Percentiles rank a stretch among this genome's conserved stretches.
phyloP scores from a whole-genome alignment of 768 basidiomycete genomes.

The Trametes coccinea region DNA sequence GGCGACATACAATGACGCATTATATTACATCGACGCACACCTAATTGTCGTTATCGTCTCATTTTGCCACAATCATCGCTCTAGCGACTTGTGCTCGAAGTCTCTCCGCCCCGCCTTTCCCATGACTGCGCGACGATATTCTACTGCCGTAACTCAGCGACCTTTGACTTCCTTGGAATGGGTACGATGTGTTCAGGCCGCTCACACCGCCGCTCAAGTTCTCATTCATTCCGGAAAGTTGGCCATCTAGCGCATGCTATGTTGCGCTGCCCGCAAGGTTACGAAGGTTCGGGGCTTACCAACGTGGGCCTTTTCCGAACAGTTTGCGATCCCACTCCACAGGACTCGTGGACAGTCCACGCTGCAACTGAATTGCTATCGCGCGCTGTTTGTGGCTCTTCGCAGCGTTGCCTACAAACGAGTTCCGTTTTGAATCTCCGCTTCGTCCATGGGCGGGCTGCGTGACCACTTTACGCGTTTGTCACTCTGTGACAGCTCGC shows the following conservation, averaged over 20 bases:
- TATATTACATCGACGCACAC: background rate
- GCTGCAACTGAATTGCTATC: background rate
- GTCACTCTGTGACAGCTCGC: constrained; percentile 6
- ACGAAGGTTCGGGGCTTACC: background rate
- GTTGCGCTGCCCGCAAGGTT: background rate
- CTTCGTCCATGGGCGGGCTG: background rate
- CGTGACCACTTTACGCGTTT: constrained; percentile 6
- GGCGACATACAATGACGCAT: background rate
- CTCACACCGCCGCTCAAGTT: no score
- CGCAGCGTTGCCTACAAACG: background rate
- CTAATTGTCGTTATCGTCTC: background rate
- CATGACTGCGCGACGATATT: background rate
- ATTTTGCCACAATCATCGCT: background rate
- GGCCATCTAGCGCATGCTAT: background rate
- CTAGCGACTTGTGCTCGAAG: background rate
- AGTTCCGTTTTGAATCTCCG: background rate
- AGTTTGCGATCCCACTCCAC: constrained; percentile 3
- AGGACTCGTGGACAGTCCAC: background rate
- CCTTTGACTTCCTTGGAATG: background rate
- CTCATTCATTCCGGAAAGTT: no score
- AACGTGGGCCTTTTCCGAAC: background rate
- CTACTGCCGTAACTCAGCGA: background rate
- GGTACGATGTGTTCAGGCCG: no score
- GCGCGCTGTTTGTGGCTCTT: background rate
- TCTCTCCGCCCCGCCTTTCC: background rate